phyloP scores from a whole-genome alignment of 306 rosid genomes.

The Glycine latifolia region DNA sequence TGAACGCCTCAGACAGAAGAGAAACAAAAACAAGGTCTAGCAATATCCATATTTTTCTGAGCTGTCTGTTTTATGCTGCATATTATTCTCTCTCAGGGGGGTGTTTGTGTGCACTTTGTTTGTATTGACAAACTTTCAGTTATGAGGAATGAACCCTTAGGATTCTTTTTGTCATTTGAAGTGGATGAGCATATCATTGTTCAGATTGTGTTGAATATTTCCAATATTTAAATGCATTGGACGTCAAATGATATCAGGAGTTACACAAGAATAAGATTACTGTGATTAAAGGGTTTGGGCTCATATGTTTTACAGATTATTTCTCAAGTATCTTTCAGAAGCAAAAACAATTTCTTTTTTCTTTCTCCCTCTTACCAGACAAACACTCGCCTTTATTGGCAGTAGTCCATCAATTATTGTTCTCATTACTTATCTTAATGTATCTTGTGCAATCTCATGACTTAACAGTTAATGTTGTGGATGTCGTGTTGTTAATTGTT shows the following conservation, averaged over 20 bases:
- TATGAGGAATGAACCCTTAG: no score
- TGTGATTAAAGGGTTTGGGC: constrained; percentile 14
- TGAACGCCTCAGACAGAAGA: constrained; percentile 84
- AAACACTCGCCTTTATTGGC: not conserved
- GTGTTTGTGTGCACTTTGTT: constrained; percentile 24
- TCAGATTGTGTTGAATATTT: constrained; percentile 35
- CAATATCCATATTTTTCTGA: constrained; percentile 24
- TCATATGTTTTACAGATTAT: constrained; percentile 23
- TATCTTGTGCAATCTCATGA: constrained; percentile 13
- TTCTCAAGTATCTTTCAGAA: constrained; percentile 5
- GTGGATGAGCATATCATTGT: constrained; percentile 24
- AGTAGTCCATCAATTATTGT: constrained; percentile 21
- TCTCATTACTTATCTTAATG: not conserved
- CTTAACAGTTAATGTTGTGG: not conserved
- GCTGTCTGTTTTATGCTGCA: constrained; percentile 1
- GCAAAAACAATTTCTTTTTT: not conserved
- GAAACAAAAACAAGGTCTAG: constrained; percentile 77
- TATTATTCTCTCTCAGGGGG: not conserved
- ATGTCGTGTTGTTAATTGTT: constrained; percentile 5
- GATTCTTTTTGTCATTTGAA: constrained; percentile 13
- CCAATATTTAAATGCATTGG: constrained; percentile 32
- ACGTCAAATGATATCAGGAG: constrained; percentile 16
- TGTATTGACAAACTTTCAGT: constrained; percentile 14
- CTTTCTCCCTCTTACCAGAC: constrained; percentile 26
- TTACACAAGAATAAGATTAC: not conserved